Conservation (phyloP, 805 yeast species). For the Metschnikowia amazonensis region DNA sequence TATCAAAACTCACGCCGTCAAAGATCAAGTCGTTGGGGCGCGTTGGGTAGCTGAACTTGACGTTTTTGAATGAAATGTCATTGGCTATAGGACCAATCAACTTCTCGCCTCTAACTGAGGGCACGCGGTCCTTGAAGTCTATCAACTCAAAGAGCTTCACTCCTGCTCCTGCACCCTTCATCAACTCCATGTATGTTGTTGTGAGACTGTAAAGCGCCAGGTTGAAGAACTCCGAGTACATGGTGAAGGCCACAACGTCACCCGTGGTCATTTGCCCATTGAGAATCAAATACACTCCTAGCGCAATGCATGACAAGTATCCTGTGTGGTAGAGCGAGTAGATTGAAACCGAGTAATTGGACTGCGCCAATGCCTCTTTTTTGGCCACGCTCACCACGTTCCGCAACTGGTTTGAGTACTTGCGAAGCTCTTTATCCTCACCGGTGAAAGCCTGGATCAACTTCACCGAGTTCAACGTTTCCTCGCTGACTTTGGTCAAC, state of each 20-base stretch:
- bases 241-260: slow-evolving; percentile 44
- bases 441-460: slow-evolving; percentile 43
- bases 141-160: slow-evolving; percentile 41
- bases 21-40: slow-evolving; percentile 36
- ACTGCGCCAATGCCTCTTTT: slow-evolving; percentile 43
- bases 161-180: slow-evolving; percentile 48
- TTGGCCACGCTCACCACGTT: slow-evolving; percentile 41
- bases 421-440: slow-evolving; percentile 38
- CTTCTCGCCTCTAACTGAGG: slow-evolving; percentile 33
- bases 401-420: slow-evolving; percentile 37
- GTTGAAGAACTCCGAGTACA: slow-evolving; percentile 43
- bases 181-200: slow-evolving; percentile 43
- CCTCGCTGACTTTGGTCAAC: slow-evolving; percentile 42
- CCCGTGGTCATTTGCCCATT: slow-evolving; percentile 46
- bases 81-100: slow-evolving; percentile 22
- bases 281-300: slow-evolving; percentile 41
- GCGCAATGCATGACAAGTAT: slow-evolving; percentile 39
- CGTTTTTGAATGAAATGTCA: slow-evolving; percentile 37
- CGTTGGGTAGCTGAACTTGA: slow-evolving; percentile 40
- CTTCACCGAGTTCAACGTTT: slow-evolving; percentile 40
- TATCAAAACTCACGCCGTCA: slow-evolving; percentile 34
- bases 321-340: slow-evolving; percentile 42
- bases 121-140: slow-evolving; percentile 35
- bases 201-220: slow-evolving; percentile 43
- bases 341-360: slow-evolving; percentile 42